Percentiles rank a stretch among this genome's conserved stretches.
Conservation (phyloP, 352 stramenopile genomes). For the Phytophthora boehmeriae region DNA sequence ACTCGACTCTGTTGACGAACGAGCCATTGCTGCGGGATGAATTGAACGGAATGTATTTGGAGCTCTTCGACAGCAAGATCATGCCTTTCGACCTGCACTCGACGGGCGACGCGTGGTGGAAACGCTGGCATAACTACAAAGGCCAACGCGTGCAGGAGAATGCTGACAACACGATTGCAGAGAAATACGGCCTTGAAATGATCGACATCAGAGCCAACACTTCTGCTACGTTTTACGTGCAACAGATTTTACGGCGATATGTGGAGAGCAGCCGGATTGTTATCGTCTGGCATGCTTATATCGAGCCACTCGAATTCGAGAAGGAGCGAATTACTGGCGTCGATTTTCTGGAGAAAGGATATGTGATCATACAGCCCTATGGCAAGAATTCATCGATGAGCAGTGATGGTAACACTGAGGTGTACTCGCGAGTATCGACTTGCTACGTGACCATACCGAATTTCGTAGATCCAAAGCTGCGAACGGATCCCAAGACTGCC, state of each 20-base stretch:
- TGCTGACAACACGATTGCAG: conserved; percentile 56
- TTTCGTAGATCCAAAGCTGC: conserved; percentile 30
- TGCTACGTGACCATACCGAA: conserved; percentile 56
- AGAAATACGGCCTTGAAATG: conserved; percentile 66
- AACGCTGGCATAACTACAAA: conserved; percentile 36
- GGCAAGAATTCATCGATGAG: conserved; percentile 9
- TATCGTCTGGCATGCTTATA: conserved; percentile 62
- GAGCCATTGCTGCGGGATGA: conserved; percentile 35
- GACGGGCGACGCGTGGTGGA: conserved; percentile 46
- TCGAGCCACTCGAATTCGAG: conserved; percentile 61
- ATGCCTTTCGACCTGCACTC: conserved; percentile 43
- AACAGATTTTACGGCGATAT: conserved; percentile 60
- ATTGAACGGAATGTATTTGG: conserved; percentile 49
- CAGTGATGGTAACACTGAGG: conserved; percentile 1
- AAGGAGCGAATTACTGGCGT: conserved; percentile 37
- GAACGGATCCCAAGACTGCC: conserved; percentile 32
- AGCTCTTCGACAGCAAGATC: conserved; percentile 47
- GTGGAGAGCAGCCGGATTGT: conserved; percentile 58
- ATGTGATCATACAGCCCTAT: conserved; percentile 59
- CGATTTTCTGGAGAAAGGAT: conserved; percentile 57
- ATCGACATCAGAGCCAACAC: conserved; percentile 47
- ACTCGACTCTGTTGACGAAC: conserved; percentile 7
- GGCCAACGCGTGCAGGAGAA: conserved; percentile 26
- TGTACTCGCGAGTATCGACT: conserved; percentile 49
- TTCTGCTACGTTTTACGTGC: conserved; percentile 52